A percentile compares a stretch with the other conserved stretches of the same genome.
These are phyloP conservation scores for Prunella vulgaris DNA, from an alignment of 257 asterid species.

Conservation along the genomic window DNA sequence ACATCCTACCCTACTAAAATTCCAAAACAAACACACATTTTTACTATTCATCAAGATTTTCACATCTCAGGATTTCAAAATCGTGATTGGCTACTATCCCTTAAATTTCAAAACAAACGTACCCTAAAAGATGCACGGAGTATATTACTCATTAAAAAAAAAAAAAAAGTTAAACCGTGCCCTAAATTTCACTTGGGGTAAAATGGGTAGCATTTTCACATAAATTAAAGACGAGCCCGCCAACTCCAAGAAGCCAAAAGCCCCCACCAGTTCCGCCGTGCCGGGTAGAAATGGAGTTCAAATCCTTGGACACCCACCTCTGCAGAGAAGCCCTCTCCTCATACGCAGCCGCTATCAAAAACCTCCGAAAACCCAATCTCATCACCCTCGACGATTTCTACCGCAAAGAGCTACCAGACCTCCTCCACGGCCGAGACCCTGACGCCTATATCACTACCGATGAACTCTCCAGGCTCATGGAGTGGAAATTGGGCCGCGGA, in stretches of 20 bases:
- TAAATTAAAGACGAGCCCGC: too few species aligned
- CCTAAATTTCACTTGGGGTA: too few species aligned
- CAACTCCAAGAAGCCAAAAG: neutral
- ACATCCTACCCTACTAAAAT: too few species aligned
- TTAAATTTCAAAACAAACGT: too few species aligned
- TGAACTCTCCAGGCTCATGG: conserved; percentile 71
- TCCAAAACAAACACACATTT: too few species aligned
- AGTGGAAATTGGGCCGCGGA: conserved; percentile 89
- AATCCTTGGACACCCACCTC: conserved; percentile 35
- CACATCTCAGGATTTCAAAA: too few species aligned
- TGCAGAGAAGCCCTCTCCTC: conserved; percentile 63
- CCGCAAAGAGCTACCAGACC: conserved; percentile 57
- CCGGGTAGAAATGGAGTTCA: conserved; percentile 38
- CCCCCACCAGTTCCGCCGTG: neutral
- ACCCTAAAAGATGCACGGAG: too few species aligned
- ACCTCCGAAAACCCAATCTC: conserved; percentile 59
- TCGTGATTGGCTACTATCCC: too few species aligned
- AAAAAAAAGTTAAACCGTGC: too few species aligned
- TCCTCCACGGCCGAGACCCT: conserved; percentile 64
- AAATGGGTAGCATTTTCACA: neutral
- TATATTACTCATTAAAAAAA: too few species aligned
- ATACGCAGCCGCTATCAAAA: conserved; percentile 38
- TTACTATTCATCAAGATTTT: too few species aligned
- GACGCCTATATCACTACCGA: conserved; percentile 53
- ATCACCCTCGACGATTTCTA: conserved; percentile 68